Percentiles rank a stretch among this genome's conserved stretches.
These are phyloP conservation scores for Cicer judaicum DNA, from an alignment of 306 rosid genomes.

Conservation along the genomic window DNA sequence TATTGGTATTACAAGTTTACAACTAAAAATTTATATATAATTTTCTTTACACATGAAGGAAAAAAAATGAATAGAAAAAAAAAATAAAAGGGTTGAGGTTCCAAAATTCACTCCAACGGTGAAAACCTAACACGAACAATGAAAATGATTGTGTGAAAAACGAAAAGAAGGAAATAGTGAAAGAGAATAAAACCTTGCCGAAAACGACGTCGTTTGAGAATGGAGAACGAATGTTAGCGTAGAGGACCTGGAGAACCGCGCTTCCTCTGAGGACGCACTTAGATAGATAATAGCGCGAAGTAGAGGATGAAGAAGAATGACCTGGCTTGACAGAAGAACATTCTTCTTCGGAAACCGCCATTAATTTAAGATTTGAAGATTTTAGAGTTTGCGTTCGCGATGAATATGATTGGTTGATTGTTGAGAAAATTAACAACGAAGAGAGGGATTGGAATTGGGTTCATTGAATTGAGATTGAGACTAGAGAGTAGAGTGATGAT, in stretches of 20 bases:
- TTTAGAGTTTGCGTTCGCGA: slow-evolving; percentile 32
- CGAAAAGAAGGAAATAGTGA: not conserved
- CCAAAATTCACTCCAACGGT: not conserved
- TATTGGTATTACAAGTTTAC: not conserved
- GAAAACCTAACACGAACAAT: not conserved
- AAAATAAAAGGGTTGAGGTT: not conserved
- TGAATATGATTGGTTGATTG: not conserved
- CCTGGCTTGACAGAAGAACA: slow-evolving; percentile 81
- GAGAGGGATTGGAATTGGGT: not conserved
- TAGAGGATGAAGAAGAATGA: slow-evolving; percentile 63
- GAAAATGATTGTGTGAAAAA: not conserved
- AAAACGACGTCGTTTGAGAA: slow-evolving; percentile 76
- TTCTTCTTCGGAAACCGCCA: slow-evolving; percentile 95
- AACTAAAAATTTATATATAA: no score
- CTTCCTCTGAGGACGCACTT: slow-evolving; percentile 86
- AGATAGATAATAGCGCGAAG: slow-evolving; percentile 72
- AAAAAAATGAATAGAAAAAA: not conserved
- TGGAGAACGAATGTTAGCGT: slow-evolving; percentile 80
- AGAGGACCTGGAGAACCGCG: slow-evolving; percentile 82
- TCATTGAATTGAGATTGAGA: slow-evolving; percentile 2
- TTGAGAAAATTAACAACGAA: not conserved
- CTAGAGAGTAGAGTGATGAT: not conserved
- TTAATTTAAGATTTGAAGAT: slow-evolving; percentile 34
- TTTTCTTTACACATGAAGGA: no score
- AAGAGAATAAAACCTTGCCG: slow-evolving; percentile 58